Base-by-base conservation (phyloP, 1,284 basidiomycete genomes). In the Apiotrichum montevideense region DNA sequence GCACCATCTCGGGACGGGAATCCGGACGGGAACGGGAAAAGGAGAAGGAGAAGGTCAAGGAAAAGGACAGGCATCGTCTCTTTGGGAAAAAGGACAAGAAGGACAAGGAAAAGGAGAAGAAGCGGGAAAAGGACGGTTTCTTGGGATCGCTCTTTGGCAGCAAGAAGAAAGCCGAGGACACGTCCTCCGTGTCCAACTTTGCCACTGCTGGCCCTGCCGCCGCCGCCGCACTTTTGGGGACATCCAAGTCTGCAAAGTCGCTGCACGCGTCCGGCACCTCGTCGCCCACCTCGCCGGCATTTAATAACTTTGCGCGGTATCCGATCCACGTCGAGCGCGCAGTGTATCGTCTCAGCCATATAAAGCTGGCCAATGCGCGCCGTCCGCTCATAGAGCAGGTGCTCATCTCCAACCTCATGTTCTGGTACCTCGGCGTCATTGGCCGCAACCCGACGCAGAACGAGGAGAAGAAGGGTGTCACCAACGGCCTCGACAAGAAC, bases 361-460 rank as follows among this genome's bases (percentile, higher is more conserved):
- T 98, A 81, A 99, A 99, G 78, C 81, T 99, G 46, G 95, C 96
- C 32, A 98, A 98, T 75, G 94, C 95, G 9, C 83, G 96, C 52
- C 82, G 95, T 45, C 93, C 96, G 15, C 80, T 99, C 14, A 98
- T 96, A 69, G 96, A 99, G 79, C 95, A 99, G 76, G 95, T 99
- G 51, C 79, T 98, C 60, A 98, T 98, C 75, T 96, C 92, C 68
- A 98, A 98, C 75, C 81, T 98, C 65, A 98, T 98, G 94, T 98
- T 98, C 81, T 98, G 95, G 95, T 98, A 98, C 74, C 82, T 98
- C 42, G 90, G 91, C n/a, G 85, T 98, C 63, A 96, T 98, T 77
- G 97, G 98, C 74, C 92, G 80, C 37, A 73, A 78, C 6, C 59
- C 68, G 5, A 63, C 69, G 10, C 63, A 64, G 13, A 52, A 58